Evolutionary conservation across 805 yeast genomes (phyloP), one percentile per base, ranked within the genome.

Genomic region (Hanseniaspora thailandica): DNA sequence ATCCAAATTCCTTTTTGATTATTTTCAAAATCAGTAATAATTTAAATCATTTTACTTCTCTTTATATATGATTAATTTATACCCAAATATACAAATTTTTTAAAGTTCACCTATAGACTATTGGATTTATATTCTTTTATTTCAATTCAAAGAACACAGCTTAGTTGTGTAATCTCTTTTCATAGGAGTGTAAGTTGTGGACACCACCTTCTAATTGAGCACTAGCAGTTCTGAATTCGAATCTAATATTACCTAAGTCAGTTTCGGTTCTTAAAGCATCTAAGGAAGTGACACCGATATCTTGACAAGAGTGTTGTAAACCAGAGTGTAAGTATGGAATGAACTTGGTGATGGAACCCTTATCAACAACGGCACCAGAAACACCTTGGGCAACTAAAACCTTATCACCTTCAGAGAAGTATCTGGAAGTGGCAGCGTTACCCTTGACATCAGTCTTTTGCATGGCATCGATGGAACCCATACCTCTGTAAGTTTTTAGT

Each of bases 391-490:
- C 98, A 61, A 93, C 98, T 60, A 93, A 79, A 59, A 93, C 97
- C 64, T 84, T 76, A 72, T 93, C 98, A 60, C 86, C 74, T 76
- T 93, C 98, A 56, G 96, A 87, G 73, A 93, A 93, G 78, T 93
- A 93, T 73, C 98, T 85, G 45, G 97, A 88, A 58, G 98, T 87
- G 47, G 98, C 90, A 54, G 98, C 98, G 67, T 93, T 93, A 64
- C 95, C 96, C 69, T 80, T 80, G 64, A 75, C 77, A 61, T 82
- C 81, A 58, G 97, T 86, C 69, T 77, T 72, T 78, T 89, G 90
- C 97, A 90, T 90, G 61, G 98, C 98, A 70, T 90, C 98, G 63
- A 93, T 82, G 40, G 97, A 90, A 63, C 98, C 98, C 98, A 93
- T 93, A 75, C 98, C 98, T 75, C 98, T 84, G 80, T 93, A 93